These are phyloP conservation scores for Coniella lustricola DNA, from an alignment of 2,329 filamentous ascomycete species.

Conservation along the genomic window DNA sequence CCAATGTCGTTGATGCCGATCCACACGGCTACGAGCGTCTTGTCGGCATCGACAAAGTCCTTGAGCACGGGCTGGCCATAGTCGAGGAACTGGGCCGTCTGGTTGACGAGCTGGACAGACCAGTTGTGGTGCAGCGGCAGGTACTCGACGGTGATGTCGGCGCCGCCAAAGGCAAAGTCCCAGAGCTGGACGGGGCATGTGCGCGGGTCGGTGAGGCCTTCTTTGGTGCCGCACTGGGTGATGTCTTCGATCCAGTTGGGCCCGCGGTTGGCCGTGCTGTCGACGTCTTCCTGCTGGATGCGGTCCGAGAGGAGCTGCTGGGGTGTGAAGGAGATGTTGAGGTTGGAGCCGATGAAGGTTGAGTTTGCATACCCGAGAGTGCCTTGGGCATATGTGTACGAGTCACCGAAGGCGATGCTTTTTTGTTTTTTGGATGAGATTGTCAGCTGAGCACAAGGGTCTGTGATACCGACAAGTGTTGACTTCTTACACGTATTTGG, in stretches of 20 bases:
- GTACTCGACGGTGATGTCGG: slow-evolving; percentile 38
- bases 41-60: slow-evolving; percentile 24
- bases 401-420: slow-evolving; percentile 42
- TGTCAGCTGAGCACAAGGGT: background rate
- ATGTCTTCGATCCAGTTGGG: slow-evolving; percentile 49
- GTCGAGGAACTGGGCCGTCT: slow-evolving; percentile 39
- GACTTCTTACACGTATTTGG: slow-evolving; percentile 2
- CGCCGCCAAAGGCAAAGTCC: slow-evolving; percentile 50
- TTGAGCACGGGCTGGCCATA: slow-evolving; percentile 37
- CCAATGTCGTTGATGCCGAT: slow-evolving; percentile 52
- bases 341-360: slow-evolving; percentile 47
- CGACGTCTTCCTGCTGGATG: slow-evolving; percentile 44
- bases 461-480: too few species aligned
- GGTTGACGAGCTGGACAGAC: slow-evolving; percentile 41
- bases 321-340: slow-evolving; percentile 38
- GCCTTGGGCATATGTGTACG: slow-evolving; percentile 47
- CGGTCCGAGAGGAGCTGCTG: slow-evolving; percentile 35
- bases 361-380: slow-evolving; percentile 42
- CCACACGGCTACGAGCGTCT: slow-evolving; percentile 43
- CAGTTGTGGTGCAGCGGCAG: slow-evolving; percentile 44
- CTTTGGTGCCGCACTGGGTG: slow-evolving; percentile 40
- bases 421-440: background rate
- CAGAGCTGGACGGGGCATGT: slow-evolving; percentile 42
- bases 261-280: slow-evolving; percentile 42
- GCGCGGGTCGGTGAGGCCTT: slow-evolving; percentile 34